These are phyloP conservation scores for Lolium rigidum DNA, from an alignment of 176 grass and related monocot species.

Conservation along the genomic window DNA sequence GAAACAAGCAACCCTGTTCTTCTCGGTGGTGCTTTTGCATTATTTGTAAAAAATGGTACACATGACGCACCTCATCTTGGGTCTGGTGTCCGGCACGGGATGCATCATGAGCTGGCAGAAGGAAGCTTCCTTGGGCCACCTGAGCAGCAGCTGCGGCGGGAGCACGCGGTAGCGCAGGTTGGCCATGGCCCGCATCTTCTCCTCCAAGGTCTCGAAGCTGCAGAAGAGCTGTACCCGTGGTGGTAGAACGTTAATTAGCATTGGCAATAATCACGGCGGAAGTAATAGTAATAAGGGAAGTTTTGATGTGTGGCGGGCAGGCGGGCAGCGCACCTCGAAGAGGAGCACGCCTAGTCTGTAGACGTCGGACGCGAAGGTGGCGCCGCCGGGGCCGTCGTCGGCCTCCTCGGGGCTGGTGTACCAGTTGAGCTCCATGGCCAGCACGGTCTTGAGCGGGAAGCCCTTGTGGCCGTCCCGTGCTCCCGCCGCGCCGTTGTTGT, in stretches of 20 bases:
- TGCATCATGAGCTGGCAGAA: slow-evolving; percentile 98
- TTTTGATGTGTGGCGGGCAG: not conserved
- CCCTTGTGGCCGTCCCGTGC: slow-evolving; percentile 31
- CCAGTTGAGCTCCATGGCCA: slow-evolving; percentile 86
- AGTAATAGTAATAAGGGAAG: not conserved
- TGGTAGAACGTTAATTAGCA: no score
- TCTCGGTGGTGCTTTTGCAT: not conserved
- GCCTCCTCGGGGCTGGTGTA: slow-evolving; percentile 94
- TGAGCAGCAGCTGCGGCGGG: slow-evolving; percentile 81
- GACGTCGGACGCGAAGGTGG: slow-evolving; percentile 90
- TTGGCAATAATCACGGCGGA: not conserved
- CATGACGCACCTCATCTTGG: slow-evolving; percentile 73
- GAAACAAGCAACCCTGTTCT: slow-evolving; percentile 16
- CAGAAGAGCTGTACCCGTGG: slow-evolving; percentile 63
- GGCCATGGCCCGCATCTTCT: slow-evolving; percentile 81
- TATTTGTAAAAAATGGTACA: not conserved
- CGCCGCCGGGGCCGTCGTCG: slow-evolving; percentile 33
- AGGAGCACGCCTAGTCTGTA: slow-evolving; percentile 92
- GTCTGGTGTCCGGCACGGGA: slow-evolving; percentile 72
- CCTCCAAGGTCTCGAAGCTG: slow-evolving; percentile 77
- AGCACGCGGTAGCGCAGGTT: slow-evolving; percentile 86
- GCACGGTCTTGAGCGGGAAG: slow-evolving; percentile 83
- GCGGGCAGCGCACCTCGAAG: slow-evolving; percentile 69
- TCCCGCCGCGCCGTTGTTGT: not conserved
- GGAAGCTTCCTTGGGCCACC: slow-evolving; percentile 93